Evolutionary conservation across 257 asterid species (phyloP), one percentile per base, ranked within the genome.

Genomic region (Echites panduratus): DNA sequence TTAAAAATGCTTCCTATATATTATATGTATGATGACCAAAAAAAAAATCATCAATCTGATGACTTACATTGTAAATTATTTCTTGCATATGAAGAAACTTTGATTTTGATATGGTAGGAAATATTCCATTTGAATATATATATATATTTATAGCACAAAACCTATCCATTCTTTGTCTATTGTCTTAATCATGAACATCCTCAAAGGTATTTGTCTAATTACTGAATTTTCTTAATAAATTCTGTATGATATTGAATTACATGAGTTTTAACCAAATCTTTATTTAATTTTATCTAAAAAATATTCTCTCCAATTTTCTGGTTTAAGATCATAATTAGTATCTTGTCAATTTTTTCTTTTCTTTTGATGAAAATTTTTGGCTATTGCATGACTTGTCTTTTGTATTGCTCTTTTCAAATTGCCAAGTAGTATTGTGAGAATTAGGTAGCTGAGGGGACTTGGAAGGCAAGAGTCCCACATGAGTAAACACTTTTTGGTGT

Each of bases 71-170:
- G 26, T 32, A 0, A 44, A 57, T 57, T 49, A n/a, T 68, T 57
- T 75, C 74, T 63, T 68, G 74, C 41, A 44, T 20, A 35, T 43
- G 43, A 68, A 75, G 73, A 67, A 72, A 41, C 3, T 24, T 59
- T 72, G 24, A 54, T 70, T 12, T 24, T 70, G 74, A 54, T 40
- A 14, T 41, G 13, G 50, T 54, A 9, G 74, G 12, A 69, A 69
- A 19, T 50, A 14, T 52, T 27, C 62, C 61, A 14, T 6, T 9
- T 27, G 24, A 52, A 38, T 48, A 29, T 16, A 14, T n/a, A n/a
- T n/a, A n/a, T n/a, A n/a, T n/a, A n/a, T n/a, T n/a, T n/a, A n/a
- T n/a, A n/a, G n/a, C n/a, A n/a, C n/a, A n/a, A n/a, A n/a, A n/a
- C n/a, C n/a, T n/a, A 70, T 70, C 38, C 40, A 38, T 70, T 54